Conservation (phyloP, 768 basidiomycete genomes). For the Mycena floridula region DNA sequence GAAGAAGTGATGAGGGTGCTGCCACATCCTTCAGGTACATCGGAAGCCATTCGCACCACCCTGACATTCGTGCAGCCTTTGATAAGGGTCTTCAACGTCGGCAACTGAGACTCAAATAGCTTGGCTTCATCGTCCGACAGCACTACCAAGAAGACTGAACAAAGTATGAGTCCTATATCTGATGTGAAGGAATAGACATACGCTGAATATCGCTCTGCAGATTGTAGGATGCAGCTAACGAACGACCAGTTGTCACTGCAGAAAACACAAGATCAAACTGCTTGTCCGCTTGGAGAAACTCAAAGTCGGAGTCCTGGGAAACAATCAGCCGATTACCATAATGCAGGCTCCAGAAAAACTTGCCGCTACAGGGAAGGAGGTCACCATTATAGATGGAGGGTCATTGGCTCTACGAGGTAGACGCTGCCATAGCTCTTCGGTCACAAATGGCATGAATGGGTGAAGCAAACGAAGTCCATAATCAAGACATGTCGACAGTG, state of each 20-base stretch:
- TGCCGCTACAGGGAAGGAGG: constrained; percentile 76
- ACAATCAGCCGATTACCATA: neutral
- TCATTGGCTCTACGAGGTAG: constrained; percentile 83
- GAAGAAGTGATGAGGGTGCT: constrained; percentile 73
- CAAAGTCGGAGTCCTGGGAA: constrained; percentile 52
- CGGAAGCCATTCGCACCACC: constrained; percentile 54
- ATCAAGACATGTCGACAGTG: constrained; percentile 92
- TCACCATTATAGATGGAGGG: constrained; percentile 81
- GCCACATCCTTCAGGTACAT: constrained; percentile 88
- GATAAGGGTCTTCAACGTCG: constrained; percentile 75
- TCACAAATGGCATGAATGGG: constrained; percentile 99
- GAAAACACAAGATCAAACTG: constrained; percentile 84
- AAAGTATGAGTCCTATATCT: too few relatives aligned
- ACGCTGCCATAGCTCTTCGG: constrained; percentile 98
- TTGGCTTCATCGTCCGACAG: constrained; percentile 55
- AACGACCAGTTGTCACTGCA: constrained; percentile 73
- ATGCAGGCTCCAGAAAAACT: constrained; percentile 21
- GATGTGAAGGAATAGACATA: constrained; percentile 33
- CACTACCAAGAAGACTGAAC: constrained; percentile 51
- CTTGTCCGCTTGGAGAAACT: constrained; percentile 68
- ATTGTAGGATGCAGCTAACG: constrained; percentile 85
- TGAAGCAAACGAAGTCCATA: constrained; percentile 85
- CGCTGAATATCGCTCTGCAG: constrained; percentile 81
- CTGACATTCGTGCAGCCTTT: constrained; percentile 82
- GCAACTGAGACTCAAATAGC: constrained; percentile 65